Percentiles rank a stretch among this genome's conserved stretches.
Evolutionary conservation across 1,284 basidiomycete genomes (phyloP).

Genomic region (Cutaneotrichosporon curvatum): DNA sequence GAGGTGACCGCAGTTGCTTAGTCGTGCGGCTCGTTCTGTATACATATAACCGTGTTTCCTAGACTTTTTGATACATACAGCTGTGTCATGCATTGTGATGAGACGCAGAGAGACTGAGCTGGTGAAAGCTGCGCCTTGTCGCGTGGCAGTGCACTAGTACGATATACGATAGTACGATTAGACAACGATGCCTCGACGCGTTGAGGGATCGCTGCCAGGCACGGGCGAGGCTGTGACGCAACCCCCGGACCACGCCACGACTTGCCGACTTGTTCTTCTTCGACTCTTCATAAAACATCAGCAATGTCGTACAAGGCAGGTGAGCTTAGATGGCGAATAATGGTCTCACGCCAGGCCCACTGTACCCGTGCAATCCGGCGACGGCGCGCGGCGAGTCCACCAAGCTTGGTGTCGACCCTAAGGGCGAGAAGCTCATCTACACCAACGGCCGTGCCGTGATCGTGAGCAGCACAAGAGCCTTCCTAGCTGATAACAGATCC

Average conservation of each 20-base stretch:
- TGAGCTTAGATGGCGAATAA: not conserved
- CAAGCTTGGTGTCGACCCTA: conserved; percentile 64
- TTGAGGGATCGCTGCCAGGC: no score
- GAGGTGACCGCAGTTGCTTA: no score
- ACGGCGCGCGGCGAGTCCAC: conserved; percentile 58
- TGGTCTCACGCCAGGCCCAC: conserved; percentile 23
- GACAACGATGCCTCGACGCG: no score
- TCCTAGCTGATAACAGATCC: conserved; percentile 49
- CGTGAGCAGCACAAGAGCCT: conserved; percentile 51
- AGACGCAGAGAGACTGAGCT: no score
- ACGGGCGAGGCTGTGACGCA: conserved; percentile 2
- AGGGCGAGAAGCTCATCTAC: conserved; percentile 79
- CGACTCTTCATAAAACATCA: not conserved
- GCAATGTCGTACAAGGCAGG: conserved; percentile 1
- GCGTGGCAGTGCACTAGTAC: no score
- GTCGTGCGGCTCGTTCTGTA: no score
- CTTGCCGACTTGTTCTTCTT: no score
- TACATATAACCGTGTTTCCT: no score
- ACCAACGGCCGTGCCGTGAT: conserved; percentile 78
- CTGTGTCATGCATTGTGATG: no score
- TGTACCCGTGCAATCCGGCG: conserved; percentile 68
- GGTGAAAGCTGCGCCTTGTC: no score
- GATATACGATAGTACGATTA: no score
- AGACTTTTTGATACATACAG: no score
- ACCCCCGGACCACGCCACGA: not conserved